Percentiles rank a stretch among this genome's conserved stretches.
Conservation (phyloP, 495 filamentous ascomycete species). For the Hyaloscypha hepaticicola region DNA sequence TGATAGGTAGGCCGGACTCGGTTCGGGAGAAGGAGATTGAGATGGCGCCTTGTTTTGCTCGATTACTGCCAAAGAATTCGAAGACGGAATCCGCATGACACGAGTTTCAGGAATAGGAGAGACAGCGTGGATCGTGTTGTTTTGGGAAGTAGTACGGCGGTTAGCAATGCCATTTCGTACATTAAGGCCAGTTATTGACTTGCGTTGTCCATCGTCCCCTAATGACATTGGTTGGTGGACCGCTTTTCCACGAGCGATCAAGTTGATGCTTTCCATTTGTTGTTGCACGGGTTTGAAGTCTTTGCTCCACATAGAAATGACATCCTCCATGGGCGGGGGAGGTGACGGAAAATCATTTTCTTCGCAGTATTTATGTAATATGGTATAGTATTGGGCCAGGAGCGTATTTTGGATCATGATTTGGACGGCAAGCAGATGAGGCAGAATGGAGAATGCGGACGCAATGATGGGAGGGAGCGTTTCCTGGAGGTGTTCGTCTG, state of each 20-base stretch:
- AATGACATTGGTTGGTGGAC: slow-evolving; percentile 46
- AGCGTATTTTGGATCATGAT: slow-evolving; percentile 82
- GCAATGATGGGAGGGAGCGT: slow-evolving; percentile 73
- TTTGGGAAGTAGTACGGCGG: slow-evolving; percentile 30
- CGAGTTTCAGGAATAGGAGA: slow-evolving; percentile 32
- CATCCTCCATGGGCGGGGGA: slow-evolving; percentile 68
- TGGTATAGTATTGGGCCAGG: slow-evolving; percentile 81
- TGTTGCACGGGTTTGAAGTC: slow-evolving; percentile 63
- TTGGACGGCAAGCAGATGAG: slow-evolving; percentile 70
- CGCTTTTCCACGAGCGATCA: slow-evolving; percentile 72
- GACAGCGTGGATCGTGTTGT: slow-evolving; percentile 29
- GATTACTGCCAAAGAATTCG: slow-evolving; percentile 11
- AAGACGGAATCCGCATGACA: slow-evolving; percentile 32
- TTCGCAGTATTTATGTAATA: slow-evolving; percentile 74
- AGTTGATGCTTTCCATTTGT: slow-evolving; percentile 70
- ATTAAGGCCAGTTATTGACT: slow-evolving; percentile 37
- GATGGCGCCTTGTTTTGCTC: slow-evolving; percentile 1
- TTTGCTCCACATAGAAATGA: slow-evolving; percentile 67
- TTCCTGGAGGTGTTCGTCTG: slow-evolving; percentile 78
- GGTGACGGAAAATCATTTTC: slow-evolving; percentile 70
- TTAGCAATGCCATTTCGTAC: slow-evolving; percentile 38
- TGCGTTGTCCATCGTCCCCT: slow-evolving; percentile 22
- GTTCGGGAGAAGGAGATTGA: slow-evolving; percentile 16
- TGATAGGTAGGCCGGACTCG: slow-evolving; percentile 15
- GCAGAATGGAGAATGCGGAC: slow-evolving; percentile 75